phyloP scores from a whole-genome alignment of 169 alveolate species.

The Plasmodium cynomolgi region DNA sequence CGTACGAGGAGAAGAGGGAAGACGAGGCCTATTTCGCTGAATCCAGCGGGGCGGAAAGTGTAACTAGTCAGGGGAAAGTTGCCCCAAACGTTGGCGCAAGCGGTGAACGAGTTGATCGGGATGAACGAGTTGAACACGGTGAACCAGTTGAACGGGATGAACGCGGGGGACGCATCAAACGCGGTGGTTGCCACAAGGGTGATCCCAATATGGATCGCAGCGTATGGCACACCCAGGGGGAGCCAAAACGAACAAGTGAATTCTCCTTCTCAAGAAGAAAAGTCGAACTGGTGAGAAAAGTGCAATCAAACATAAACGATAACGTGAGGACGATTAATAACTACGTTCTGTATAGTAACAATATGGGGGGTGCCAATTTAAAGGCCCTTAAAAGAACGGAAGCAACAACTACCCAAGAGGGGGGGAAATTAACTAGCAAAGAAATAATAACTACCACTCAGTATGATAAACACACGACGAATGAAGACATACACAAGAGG shows the following conservation, averaged over 20 bases:
- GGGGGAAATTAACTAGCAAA: background rate
- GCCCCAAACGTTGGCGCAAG: background rate
- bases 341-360: background rate
- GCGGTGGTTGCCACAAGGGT: background rate
- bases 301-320: background rate
- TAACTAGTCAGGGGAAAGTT: background rate
- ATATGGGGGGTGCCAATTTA: background rate
- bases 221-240: background rate
- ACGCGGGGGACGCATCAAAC: background rate
- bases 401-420: background rate
- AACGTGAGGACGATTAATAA: background rate
- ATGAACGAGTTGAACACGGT: too few species aligned
- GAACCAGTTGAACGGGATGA: too few species aligned
- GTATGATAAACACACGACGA: background rate
- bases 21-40: background rate
- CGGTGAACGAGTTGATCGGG: too few species aligned
- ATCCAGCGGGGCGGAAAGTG: background rate
- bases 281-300: background rate
- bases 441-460: background rate
- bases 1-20: background rate
- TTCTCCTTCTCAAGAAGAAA: background rate
- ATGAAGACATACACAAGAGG: slow-evolving; percentile 10
- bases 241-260: background rate
- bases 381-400: background rate
- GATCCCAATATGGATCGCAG: background rate